Evolutionary conservation across 2,329 filamentous ascomycete species (phyloP).

Genomic region (Aureobasidium sp.): DNA sequence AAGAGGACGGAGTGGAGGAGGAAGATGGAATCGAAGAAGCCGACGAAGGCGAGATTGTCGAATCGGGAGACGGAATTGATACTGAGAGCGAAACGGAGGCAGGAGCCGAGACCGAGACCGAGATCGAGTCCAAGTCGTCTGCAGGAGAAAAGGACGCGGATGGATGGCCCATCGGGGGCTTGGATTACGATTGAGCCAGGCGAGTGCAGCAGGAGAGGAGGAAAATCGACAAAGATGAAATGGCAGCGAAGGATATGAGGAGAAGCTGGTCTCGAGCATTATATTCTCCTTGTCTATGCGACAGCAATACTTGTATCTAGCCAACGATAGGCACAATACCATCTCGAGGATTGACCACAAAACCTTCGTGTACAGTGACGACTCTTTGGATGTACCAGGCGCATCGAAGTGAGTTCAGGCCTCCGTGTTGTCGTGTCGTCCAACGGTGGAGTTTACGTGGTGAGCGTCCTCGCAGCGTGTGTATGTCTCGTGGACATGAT

Average conservation of each 20-base stretch:
- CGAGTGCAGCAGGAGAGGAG: background rate
- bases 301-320: background rate
- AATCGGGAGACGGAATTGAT: background rate
- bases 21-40: background rate
- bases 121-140: background rate
- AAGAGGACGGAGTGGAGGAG: background rate
- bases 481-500: background rate
- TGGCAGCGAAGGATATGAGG: background rate
- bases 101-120: background rate
- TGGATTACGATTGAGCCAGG: background rate
- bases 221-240: background rate
- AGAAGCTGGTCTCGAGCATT: background rate
- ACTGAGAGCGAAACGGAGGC: background rate
- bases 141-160: background rate
- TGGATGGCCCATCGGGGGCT: constrained; percentile 1
- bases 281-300: background rate
- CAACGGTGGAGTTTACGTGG: too few species aligned
- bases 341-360: too few species aligned
- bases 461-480: background rate
- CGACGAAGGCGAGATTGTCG: background rate
- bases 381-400: too few species aligned
- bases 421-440: too few species aligned
- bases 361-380: background rate
- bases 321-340: background rate
- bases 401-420: background rate